phyloP scores from a whole-genome alignment of 208 protist genomes.

The Wallacemonas rigidus region DNA sequence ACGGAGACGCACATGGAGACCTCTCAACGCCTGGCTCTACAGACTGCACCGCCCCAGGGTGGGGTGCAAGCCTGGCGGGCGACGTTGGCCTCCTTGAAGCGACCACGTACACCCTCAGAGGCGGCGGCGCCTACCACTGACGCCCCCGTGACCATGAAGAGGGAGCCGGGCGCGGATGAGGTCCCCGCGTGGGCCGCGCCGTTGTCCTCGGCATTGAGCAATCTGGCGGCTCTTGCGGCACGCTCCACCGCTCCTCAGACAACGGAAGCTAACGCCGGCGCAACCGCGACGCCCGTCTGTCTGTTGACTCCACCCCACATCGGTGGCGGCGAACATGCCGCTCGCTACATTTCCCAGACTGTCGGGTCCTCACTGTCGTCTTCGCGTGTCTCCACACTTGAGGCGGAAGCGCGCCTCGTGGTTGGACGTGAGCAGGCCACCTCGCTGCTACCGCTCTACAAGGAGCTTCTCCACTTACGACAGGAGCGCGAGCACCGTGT shows the following conservation, averaged over 20 bases:
- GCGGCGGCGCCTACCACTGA: too few species aligned
- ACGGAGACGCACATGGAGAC: not conserved
- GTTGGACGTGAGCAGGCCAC: slow-evolving; percentile 40
- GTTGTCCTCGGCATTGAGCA: not conserved
- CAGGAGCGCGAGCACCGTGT: slow-evolving; percentile 16
- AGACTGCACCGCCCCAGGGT: not conserved
- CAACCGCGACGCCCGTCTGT: not conserved
- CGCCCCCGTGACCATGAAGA: not conserved
- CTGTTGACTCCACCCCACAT: not conserved
- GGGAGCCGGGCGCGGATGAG: not conserved
- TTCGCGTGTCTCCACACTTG: slow-evolving; percentile 2
- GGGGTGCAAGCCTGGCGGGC: not conserved
- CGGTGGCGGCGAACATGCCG: not conserved
- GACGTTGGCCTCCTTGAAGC: not conserved
- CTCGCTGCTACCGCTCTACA: slow-evolving; percentile 53
- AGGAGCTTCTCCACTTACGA: slow-evolving; percentile 55
- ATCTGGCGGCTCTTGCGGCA: not conserved
- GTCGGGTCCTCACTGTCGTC: not conserved
- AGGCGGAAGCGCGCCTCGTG: slow-evolving; percentile 44
- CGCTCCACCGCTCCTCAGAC: too few species aligned
- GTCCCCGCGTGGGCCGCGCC: not conserved
- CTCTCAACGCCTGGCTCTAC: not conserved
- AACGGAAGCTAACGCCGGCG: too few species aligned
- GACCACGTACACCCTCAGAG: not conserved
- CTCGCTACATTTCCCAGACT: not conserved